Conservation (phyloP, 2,329 filamentous ascomycete species). For the Aspergillus texensis region DNA sequence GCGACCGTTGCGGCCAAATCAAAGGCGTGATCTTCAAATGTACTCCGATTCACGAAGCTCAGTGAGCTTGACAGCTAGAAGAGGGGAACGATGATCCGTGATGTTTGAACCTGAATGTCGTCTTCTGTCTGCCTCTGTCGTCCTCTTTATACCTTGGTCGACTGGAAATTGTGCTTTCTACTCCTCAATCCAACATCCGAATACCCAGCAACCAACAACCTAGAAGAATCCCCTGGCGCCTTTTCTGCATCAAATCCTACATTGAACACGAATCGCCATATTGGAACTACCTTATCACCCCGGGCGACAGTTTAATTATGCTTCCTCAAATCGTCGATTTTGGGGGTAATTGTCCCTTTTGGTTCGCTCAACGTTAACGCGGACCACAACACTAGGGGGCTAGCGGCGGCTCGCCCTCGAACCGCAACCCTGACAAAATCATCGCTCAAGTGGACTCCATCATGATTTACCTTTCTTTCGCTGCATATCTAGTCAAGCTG, state of each 20-base stretch:
- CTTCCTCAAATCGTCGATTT: neutral
- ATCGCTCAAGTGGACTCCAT: constrained; percentile 1
- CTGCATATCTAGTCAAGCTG: neutral
- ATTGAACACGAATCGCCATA: neutral
- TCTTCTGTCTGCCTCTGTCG: neutral
- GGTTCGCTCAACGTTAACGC: constrained; percentile 24
- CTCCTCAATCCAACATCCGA: neutral
- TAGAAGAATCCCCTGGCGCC: neutral
- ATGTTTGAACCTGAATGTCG: neutral
- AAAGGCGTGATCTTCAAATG: neutral
- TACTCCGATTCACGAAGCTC: neutral
- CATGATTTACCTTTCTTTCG: neutral
- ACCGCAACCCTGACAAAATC: neutral
- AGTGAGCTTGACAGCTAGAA: neutral
- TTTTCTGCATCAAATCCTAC: neutral
- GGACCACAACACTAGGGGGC: constrained; percentile 12
- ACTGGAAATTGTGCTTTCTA: neutral
- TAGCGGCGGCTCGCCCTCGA: constrained; percentile 20
- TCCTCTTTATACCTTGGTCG: constrained; percentile 1
- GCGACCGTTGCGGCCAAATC: neutral
- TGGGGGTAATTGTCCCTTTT: constrained; percentile 10
- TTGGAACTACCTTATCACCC: neutral
- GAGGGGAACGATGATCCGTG: neutral
- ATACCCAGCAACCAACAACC: neutral
- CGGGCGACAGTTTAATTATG: neutral